Evolutionary conservation across 768 basidiomycete genomes (phyloP).

Genomic region (Mycena olivaceomarginata): DNA sequence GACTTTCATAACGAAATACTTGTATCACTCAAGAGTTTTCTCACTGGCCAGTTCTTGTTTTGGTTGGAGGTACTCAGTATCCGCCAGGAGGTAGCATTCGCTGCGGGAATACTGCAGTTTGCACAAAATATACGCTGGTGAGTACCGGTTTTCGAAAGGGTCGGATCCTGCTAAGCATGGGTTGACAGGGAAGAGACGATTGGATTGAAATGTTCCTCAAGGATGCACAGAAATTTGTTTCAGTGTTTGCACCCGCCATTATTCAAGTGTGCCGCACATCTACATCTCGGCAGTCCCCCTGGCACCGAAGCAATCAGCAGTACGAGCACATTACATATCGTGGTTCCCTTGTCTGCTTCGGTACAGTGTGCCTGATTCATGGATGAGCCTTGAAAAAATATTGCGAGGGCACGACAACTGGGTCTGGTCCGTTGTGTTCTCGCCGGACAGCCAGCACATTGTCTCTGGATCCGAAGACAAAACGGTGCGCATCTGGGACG

Average conservation of each 20-base stretch:
- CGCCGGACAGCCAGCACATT: too few relatives aligned
- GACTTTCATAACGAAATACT: conserved; percentile 1
- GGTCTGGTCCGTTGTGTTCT: too few relatives aligned
- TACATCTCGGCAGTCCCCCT: conserved; percentile 7
- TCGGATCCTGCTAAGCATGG: neutral
- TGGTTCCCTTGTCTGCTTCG: neutral
- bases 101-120: neutral
- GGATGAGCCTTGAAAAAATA: conserved; percentile 1
- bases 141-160: neutral
- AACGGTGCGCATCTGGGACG: too few relatives aligned
- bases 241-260: neutral
- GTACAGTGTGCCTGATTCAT: neutral
- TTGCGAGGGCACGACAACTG: neutral
- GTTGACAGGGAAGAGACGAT: neutral
- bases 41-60: neutral
- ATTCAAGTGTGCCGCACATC: neutral
- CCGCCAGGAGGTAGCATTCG: neutral
- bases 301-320: neutral
- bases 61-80: conserved; percentile 4
- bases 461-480: too few relatives aligned
- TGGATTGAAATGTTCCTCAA: conserved; percentile 2
- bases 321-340: neutral
- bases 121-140: neutral
- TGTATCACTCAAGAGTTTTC: conserved; percentile 4
- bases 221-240: conserved; percentile 7